phyloP scores from a whole-genome alignment of 176 grass and related monocot genomes.

The Zea luxurians region DNA sequence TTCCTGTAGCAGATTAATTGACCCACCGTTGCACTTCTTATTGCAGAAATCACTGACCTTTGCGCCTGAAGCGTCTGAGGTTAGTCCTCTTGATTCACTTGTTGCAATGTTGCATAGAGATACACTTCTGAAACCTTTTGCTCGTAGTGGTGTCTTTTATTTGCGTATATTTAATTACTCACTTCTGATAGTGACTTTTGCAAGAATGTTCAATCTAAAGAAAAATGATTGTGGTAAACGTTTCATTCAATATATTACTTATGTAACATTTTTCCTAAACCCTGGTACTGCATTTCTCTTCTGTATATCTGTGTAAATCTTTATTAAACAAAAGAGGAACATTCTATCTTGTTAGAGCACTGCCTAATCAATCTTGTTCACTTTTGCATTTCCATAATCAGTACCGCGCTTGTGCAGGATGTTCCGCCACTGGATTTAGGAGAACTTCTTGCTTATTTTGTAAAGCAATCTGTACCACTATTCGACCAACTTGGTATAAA shows the following conservation, averaged over 20 bases:
- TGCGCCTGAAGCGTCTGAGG: constrained; percentile 60
- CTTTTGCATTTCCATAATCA: constrained; percentile 33
- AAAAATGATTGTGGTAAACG: constrained; percentile 16
- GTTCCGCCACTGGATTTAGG: constrained; percentile 74
- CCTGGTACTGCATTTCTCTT: neutral
- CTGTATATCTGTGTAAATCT: neutral
- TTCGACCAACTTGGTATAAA: constrained; percentile 91
- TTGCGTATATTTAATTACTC: neutral
- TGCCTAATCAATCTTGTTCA: constrained; percentile 10
- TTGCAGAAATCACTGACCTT: constrained; percentile 74
- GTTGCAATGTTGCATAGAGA: constrained; percentile 16
- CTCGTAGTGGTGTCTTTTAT: neutral
- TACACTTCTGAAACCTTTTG: constrained; percentile 9
- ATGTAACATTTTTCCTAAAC: neutral
- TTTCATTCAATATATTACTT: constrained; percentile 10
- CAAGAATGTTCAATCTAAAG: constrained; percentile 20
- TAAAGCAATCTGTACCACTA: constrained; percentile 90
- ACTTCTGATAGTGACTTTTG: neutral
- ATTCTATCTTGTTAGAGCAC: constrained; percentile 11
- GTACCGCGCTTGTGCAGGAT: constrained; percentile 52
- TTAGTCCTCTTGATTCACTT: constrained; percentile 47
- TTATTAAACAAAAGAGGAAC: neutral
- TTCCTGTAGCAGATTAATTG: constrained; percentile 23
- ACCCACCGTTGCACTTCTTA: constrained; percentile 29
- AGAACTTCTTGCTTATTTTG: constrained; percentile 83